These are phyloP conservation scores for Corynespora cassiicola DNA, from an alignment of 2,329 filamentous ascomycete genomes.

Conservation along the genomic window DNA sequence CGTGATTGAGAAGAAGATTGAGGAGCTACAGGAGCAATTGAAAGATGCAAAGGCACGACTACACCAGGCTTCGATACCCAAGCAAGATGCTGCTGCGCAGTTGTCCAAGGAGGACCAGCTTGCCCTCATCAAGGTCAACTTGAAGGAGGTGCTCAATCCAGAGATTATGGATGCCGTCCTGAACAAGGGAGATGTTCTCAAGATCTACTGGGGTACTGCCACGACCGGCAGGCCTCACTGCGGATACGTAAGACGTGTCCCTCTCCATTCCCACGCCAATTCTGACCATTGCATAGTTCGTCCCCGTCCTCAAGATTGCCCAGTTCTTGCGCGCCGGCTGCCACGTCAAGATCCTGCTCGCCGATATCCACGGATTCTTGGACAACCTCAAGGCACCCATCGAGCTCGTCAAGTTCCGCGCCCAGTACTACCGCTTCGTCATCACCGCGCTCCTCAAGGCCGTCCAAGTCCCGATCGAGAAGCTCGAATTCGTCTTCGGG, in stretches of 20 bases:
- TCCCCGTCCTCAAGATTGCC: slow-evolving; percentile 87
- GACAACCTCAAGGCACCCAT: slow-evolving; percentile 87
- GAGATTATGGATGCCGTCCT: slow-evolving; percentile 81
- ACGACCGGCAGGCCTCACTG: slow-evolving; percentile 88
- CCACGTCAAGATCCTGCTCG: slow-evolving; percentile 79
- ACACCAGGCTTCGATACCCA: slow-evolving; percentile 30
- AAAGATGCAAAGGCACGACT: slow-evolving; percentile 37
- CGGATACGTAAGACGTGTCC: slow-evolving; percentile 71
- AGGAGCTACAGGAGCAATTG: slow-evolving; percentile 34
- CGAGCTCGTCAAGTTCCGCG: slow-evolving; percentile 82
- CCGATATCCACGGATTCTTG: slow-evolving; percentile 71
- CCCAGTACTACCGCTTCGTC: slow-evolving; percentile 80
- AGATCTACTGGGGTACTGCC: slow-evolving; percentile 88
- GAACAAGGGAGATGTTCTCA: slow-evolving; percentile 69
- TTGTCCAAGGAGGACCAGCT: slow-evolving; percentile 67
- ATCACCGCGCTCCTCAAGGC: slow-evolving; percentile 79
- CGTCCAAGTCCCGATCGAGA: slow-evolving; percentile 78
- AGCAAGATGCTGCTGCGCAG: slow-evolving; percentile 21
- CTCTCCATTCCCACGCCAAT: background rate
- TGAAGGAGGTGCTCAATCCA: slow-evolving; percentile 81
- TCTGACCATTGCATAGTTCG: slow-evolving; percentile 59
- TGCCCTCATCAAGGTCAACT: slow-evolving; percentile 78
- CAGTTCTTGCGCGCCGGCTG: slow-evolving; percentile 86
- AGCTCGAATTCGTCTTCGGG: slow-evolving; percentile 83
- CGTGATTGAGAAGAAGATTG: slow-evolving; percentile 39